phyloP scores from a whole-genome alignment of 2,329 filamentous ascomycete genomes.

The Truncatella angustata region DNA sequence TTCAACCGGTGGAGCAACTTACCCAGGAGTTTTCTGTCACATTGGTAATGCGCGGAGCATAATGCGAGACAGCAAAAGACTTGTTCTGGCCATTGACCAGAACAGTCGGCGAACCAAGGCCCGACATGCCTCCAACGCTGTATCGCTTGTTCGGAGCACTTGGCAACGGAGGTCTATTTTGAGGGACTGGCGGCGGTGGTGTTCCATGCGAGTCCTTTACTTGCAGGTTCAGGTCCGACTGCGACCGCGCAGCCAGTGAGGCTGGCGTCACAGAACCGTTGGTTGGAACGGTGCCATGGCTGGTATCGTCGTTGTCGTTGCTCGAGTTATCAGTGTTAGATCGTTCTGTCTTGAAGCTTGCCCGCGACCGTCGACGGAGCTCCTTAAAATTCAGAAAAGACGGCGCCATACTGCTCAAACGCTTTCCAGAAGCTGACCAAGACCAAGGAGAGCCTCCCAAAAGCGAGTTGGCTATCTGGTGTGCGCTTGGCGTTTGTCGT shows the following conservation, averaged over 20 bases:
- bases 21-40: conserved; percentile 84
- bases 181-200: conserved; percentile 28
- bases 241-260: conserved; percentile 65
- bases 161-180: conserved; percentile 32
- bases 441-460: conserved; percentile 11
- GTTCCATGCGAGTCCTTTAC: conserved; percentile 48
- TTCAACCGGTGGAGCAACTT: conserved; percentile 19
- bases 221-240: conserved; percentile 64
- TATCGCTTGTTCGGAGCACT: conserved; percentile 49
- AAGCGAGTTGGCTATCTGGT: conserved; percentile 9
- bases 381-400: conserved; percentile 69
- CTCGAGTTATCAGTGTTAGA: conserved; percentile 59
- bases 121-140: conserved; percentile 64
- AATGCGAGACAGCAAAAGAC: conserved; percentile 67
- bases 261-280: conserved; percentile 74
- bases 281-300: conserved; percentile 59
- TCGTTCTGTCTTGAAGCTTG: conserved; percentile 67
- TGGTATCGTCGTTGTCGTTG: conserved; percentile 49
- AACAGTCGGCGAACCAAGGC: conserved; percentile 54
- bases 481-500: not conserved
- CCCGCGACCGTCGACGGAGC: conserved; percentile 72
- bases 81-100: conserved; percentile 51
- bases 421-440: conserved; percentile 11
- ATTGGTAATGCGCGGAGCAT: conserved; percentile 77
- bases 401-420: conserved; percentile 46